Evolutionary conservation across 2,329 filamentous ascomycete genomes (phyloP).

Genomic region (Botrytis pseudocinerea): DNA sequence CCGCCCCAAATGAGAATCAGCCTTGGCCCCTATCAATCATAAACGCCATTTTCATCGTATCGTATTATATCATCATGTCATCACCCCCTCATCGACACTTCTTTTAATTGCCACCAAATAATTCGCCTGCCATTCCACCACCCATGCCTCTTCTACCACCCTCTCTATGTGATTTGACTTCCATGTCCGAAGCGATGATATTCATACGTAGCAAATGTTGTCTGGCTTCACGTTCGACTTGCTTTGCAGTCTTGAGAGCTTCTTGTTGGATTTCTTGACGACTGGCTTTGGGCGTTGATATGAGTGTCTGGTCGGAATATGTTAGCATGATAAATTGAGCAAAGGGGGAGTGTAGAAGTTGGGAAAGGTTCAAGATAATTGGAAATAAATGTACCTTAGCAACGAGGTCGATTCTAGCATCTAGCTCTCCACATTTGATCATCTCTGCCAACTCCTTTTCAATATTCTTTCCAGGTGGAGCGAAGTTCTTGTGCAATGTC

Average conservation of each 20-base stretch:
- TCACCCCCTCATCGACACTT: neutral
- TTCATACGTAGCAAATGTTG: slow-evolving; percentile 78
- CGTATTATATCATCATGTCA: neutral
- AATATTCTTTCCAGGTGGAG: slow-evolving; percentile 59
- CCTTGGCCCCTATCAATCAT: neutral
- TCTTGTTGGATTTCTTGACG: slow-evolving; percentile 70
- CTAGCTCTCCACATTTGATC: slow-evolving; percentile 70
- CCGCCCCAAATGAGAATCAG: neutral
- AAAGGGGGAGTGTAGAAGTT: neutral
- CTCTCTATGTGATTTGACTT: slow-evolving; percentile 49
- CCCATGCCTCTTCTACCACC: neutral
- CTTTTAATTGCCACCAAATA: slow-evolving; percentile 7
- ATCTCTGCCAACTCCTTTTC: slow-evolving; percentile 75
- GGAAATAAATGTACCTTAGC: slow-evolving; percentile 57
- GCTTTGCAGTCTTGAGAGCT: slow-evolving; percentile 65
- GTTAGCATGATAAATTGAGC: slow-evolving; percentile 26
- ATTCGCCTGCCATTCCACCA: slow-evolving; percentile 1
- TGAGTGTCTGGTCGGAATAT: slow-evolving; percentile 57
- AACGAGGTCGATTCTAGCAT: slow-evolving; percentile 82
- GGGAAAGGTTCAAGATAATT: neutral
- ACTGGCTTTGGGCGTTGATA: slow-evolving; percentile 66
- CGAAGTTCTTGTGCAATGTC: slow-evolving; percentile 77
- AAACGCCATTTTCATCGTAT: slow-evolving; percentile 12
- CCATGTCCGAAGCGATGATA: slow-evolving; percentile 72
- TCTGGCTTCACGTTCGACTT: slow-evolving; percentile 73